A percentile compares a stretch with the other conserved stretches of the same genome.
Evolutionary conservation across 805 yeast species (phyloP).

Genomic region (Cyberlindnera subsufficiens): DNA sequence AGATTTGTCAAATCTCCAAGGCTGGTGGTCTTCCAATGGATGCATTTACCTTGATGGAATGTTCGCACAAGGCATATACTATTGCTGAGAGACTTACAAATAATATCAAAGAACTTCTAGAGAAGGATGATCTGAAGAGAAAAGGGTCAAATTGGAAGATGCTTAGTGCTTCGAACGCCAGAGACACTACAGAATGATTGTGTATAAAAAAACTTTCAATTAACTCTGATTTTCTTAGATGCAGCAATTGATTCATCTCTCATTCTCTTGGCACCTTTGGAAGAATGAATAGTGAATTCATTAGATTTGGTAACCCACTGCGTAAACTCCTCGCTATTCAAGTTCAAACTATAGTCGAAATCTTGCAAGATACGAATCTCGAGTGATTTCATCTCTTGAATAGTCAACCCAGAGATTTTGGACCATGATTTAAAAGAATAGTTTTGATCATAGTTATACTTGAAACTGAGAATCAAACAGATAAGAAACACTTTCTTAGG

Average conservation of each 20-base stretch:
- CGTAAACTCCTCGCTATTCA: conserved; percentile 30
- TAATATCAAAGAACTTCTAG: conserved; percentile 47
- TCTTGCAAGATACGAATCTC: conserved; percentile 49
- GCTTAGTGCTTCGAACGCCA: conserved; percentile 21
- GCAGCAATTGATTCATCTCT: not conserved
- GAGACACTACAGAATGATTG: conserved; percentile 4
- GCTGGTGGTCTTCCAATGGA: conserved; percentile 88
- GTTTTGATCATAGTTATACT: conserved; percentile 68
- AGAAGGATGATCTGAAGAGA: conserved; percentile 17
- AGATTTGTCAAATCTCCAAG: conserved; percentile 82
- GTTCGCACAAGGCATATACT: conserved; percentile 58
- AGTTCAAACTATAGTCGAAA: conserved; percentile 52
- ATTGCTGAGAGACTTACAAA: conserved; percentile 63
- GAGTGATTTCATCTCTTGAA: conserved; percentile 41
- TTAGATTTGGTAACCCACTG: not conserved
- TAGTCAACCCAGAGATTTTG: conserved; percentile 59
- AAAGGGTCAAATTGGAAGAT: conserved; percentile 21
- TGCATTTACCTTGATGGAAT: conserved; percentile 59
- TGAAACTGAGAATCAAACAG: conserved; percentile 64
- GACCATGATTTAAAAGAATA: conserved; percentile 70
- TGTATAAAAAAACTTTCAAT: not conserved
- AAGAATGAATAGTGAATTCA: not conserved
- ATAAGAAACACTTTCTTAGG: conserved; percentile 66
- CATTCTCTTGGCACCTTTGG: not conserved
- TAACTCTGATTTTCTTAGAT: not conserved